Base-by-base conservation (phyloP, 805 yeast genomes). In the Candida tallmaniae region DNA sequence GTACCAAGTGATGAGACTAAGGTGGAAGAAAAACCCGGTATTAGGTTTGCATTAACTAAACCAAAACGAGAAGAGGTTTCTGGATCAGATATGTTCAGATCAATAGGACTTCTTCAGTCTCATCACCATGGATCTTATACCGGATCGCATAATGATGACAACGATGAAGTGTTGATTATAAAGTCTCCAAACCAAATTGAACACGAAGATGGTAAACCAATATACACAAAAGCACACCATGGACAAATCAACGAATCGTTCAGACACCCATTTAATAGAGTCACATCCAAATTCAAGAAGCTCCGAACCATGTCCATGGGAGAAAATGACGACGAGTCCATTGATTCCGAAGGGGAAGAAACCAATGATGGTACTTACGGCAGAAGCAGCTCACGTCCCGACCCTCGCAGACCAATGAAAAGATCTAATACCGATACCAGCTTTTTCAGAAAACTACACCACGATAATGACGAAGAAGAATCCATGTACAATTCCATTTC, bases 61-160 rank as follows among this genome's bases (percentile, higher is more conserved):
- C 27, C 27, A 6, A 24, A 24, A 14, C 7, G 27, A 14, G 23
- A 7, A 20, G 27, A 24, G 14, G 14, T 14, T 14, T 7, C 27
- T n/a, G 27, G 96, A 2, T 75, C 82, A 31, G 96, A 89, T 51
- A 80, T 88, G 78, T 81, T 70, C 53, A 70, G 81, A 64, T 87
- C 96, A 3, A 82, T 88, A 46, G 79, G 87, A 27, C 78, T 88
- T 80, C 63, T 89, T 62, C 82, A 82, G 45, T 36, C 62, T 59
- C n/a, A 56, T 52, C 32, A 34, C n/a, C 24, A 9, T 10, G 13
- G 13, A 4, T 19, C 29, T 5, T 29, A 32, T 6, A 29, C 22
- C 11, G 13, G 7, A 7, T 16, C 52, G 55, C 6, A 13, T 19
- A 16, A 16, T 8, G 35, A 49, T 4, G 71, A 68, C 16, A 42